Conservation (phyloP, 805 yeast genomes). For the Kazachstania taianensis region DNA sequence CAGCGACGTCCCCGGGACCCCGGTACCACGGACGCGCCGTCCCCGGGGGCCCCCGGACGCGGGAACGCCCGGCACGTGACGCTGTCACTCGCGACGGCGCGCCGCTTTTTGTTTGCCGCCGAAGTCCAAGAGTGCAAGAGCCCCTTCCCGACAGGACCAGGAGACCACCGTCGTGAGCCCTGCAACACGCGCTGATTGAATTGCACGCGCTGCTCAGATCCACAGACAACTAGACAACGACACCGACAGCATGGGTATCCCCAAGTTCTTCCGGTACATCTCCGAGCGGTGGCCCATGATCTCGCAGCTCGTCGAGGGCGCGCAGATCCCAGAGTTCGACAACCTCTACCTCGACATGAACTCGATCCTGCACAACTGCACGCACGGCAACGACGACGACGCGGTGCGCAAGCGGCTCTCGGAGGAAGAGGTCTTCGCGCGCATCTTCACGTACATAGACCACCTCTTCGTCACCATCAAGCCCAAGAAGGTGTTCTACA, state of each 20-base stretch:
- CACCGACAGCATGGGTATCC: slow-evolving; percentile 57
- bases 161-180: no score
- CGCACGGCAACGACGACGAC: slow-evolving; percentile 70
- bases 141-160: no score
- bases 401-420: slow-evolving; percentile 51
- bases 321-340: slow-evolving; percentile 86
- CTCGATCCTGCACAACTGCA: slow-evolving; percentile 87
- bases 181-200: no score
- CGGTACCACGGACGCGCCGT: no score
- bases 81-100: no score
- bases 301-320: slow-evolving; percentile 72
- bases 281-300: slow-evolving; percentile 98
- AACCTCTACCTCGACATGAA: slow-evolving; percentile 95
- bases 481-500: slow-evolving; percentile 78
- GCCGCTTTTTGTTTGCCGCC: no score
- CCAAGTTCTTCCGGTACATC: slow-evolving; percentile 91
- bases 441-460: slow-evolving; percentile 91
- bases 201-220: no score
- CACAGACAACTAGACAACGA: background rate
- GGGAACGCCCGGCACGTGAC: no score
- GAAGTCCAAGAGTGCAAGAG: no score
- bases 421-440: slow-evolving; percentile 85
- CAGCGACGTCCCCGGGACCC: no score
- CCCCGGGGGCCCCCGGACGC: no score
- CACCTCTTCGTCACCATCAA: slow-evolving; percentile 80